Conservation (phyloP, 116 monocot genomes). For the Cymodocea nodosa region DNA sequence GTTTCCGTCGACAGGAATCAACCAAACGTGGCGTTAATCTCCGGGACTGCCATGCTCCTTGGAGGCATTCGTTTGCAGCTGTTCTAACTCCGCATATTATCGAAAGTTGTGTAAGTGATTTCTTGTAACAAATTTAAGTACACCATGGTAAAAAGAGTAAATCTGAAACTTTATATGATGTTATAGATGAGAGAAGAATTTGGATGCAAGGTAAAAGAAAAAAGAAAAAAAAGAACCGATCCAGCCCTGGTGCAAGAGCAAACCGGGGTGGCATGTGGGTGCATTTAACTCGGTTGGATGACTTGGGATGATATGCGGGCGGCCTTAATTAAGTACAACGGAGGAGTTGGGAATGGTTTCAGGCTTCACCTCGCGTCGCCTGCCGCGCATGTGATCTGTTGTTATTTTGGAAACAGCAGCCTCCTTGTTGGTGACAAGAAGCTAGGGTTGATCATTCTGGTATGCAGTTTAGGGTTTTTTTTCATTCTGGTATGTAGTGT, state of each 20-base stretch:
- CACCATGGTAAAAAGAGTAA: no score
- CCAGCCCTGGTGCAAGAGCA: not conserved
- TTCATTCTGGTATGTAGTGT: not conserved
- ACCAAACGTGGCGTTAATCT: no score
- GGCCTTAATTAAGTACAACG: not conserved
- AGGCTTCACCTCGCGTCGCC: not conserved
- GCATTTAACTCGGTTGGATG: not conserved
- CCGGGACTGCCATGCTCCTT: no score
- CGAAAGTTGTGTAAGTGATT: no score
- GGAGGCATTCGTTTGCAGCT: no score
- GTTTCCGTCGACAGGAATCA: no score
- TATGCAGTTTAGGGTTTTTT: constrained; percentile 3
- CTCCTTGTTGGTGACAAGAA: constrained; percentile 1
- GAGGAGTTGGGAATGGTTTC: not conserved
- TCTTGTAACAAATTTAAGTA: no score
- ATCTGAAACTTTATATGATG: no score
- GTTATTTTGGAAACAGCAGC: not conserved
- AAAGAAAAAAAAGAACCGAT: no score
- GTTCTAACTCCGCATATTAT: no score
- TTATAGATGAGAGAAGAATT: no score
- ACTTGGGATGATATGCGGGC: constrained; percentile 3
- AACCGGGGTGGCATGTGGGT: not conserved
- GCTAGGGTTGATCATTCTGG: not conserved
- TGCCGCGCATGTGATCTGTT: not conserved
- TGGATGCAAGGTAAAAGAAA: no score